Base-by-base conservation (phyloP, 179 eudicot genomes). In the Spergularia azorica region DNA sequence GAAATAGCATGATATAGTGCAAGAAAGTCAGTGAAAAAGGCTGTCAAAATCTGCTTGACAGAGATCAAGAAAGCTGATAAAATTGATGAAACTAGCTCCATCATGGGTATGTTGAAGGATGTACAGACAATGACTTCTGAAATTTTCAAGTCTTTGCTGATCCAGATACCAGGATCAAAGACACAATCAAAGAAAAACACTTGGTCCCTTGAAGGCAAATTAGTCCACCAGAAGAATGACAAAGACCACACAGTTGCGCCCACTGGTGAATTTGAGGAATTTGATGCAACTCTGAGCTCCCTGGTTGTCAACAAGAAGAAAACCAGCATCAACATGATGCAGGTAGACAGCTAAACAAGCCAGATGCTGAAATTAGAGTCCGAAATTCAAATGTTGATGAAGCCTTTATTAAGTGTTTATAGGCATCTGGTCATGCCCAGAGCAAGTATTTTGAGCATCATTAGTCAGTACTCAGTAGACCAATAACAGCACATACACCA, bases 381-480 rank as follows among this genome's bases (percentile, higher is more conserved):
- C 70, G 75, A 76, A 69, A 67, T 82, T 9, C 85, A 76, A 62
- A 52, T 20, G 58, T 84, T 72, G 82, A 67, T 79, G 87, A 75
- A 80, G 75, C 73, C 51, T 81, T 14, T 26, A 74, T 81, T 7
- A 82, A 79, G 71, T 63, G 79, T 20, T 4, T 43, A 4, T 7
- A 43, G 48, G 48, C 48, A 43, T 43, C 48, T 43, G 48, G 48
- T 43, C 8, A 43, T 4, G 8, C 1, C 48, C 48, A 76, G 87
- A 82, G 81, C 82, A 41, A 76, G 77, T 64, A 76, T 84, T 48
- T 83, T 82, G 67, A 82, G 79, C 48, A 43, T 43, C 68, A 71
- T 82, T 12, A 82, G 77, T 48, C 71, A 72, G 17, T 84, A 84
- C 32, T 26, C 32, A 26, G 32, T 26, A 26, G 56, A 54, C 10